These are phyloP conservation scores for Lepidium didymum DNA, from an alignment of 345 rosid genomes.

Conservation along the genomic window DNA sequence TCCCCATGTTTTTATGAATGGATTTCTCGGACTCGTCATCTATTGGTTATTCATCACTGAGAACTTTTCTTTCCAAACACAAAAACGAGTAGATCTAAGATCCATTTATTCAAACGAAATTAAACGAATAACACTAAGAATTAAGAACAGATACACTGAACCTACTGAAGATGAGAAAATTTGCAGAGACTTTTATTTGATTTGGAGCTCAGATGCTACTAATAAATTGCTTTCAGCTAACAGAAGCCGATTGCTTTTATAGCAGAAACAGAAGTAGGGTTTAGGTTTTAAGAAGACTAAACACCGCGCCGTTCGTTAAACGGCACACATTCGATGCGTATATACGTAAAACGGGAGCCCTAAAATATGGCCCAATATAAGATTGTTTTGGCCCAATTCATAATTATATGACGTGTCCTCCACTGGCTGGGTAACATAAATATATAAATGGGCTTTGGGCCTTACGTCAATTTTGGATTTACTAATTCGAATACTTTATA, in stretches of 20 bases:
- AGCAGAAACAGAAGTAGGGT: background rate
- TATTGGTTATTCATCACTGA: slow-evolving; percentile 35
- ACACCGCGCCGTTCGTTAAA: background rate
- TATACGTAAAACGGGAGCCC: background rate
- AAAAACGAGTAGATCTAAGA: background rate
- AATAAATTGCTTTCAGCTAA: background rate
- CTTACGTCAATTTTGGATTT: background rate
- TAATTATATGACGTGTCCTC: background rate
- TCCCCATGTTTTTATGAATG: slow-evolving; percentile 44
- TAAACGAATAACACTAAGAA: background rate
- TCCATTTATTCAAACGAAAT: background rate
- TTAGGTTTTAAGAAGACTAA: background rate
- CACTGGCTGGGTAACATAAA: background rate
- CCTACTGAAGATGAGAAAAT: background rate
- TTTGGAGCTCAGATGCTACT: background rate
- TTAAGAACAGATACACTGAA: background rate
- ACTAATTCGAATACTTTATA: background rate
- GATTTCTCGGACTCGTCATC: slow-evolving; percentile 63
- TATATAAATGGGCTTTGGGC: background rate
- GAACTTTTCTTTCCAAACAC: background rate
- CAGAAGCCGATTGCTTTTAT: background rate
- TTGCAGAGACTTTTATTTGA: background rate
- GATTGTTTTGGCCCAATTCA: background rate
- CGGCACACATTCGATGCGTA: background rate
- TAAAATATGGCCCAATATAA: background rate